Evolutionary conservation across 2,329 filamentous ascomycete species (phyloP).

Genomic region (Alternaria incomplexa): DNA sequence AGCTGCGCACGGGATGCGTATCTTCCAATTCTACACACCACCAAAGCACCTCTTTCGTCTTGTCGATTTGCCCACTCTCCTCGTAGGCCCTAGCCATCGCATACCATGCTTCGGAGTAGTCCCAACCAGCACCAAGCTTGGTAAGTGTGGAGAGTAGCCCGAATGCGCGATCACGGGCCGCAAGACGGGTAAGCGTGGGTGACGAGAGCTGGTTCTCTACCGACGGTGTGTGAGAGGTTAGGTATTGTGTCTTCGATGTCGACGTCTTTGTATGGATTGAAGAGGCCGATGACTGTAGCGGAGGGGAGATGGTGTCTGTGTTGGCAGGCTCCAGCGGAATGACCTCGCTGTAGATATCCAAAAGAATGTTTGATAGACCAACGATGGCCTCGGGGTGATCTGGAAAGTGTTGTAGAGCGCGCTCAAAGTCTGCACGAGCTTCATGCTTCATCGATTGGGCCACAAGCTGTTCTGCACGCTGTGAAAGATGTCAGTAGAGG

Average conservation of each 20-base stretch:
- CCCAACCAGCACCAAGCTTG: constrained; percentile 86
- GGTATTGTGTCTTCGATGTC: constrained; percentile 44
- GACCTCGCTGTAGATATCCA: constrained; percentile 79
- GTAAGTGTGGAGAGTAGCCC: constrained; percentile 82
- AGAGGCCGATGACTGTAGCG: constrained; percentile 11
- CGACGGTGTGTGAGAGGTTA: constrained; percentile 58
- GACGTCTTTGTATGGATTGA: constrained; percentile 4
- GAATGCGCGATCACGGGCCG: constrained; percentile 87
- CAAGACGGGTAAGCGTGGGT: constrained; percentile 79
- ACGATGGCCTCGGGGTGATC: constrained; percentile 83
- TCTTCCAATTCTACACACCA: constrained; percentile 98
- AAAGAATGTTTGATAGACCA: constrained; percentile 80
- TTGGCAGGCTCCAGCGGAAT: constrained; percentile 64
- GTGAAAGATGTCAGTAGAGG: constrained; percentile 11
- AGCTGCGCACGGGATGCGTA: constrained; percentile 76
- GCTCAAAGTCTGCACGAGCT: constrained; percentile 80
- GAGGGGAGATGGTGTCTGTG: constrained; percentile 19
- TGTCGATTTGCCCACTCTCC: constrained; percentile 81
- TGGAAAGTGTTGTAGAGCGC: constrained; percentile 77
- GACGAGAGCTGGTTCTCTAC: constrained; percentile 58
- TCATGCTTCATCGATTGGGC: constrained; percentile 68
- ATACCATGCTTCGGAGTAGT: constrained; percentile 92
- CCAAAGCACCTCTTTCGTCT: constrained; percentile 92
- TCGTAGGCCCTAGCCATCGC: constrained; percentile 86
- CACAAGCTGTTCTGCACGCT: constrained; percentile 72